These are phyloP conservation scores for Capronia epimyces DNA, from an alignment of 2,329 filamentous ascomycete species.

Conservation along the genomic window DNA sequence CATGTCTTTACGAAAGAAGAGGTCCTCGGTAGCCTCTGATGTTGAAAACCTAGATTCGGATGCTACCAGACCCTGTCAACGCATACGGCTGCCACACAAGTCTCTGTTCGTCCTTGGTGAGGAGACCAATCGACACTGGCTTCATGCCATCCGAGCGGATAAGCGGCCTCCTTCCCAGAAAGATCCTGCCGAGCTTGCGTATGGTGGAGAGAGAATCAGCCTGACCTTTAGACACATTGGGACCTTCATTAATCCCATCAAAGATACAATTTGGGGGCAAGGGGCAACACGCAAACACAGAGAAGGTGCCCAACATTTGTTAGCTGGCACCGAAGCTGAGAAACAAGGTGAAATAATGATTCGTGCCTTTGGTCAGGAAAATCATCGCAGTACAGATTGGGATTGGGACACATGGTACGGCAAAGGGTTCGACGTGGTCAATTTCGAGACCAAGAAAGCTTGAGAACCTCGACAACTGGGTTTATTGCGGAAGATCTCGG, in stretches of 20 bases:
- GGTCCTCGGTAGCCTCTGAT: constrained; percentile 39
- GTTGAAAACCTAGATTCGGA: constrained; percentile 22
- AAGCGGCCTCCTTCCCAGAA: constrained; percentile 67
- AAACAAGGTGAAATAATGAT: constrained; percentile 61
- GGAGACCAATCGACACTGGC: constrained; percentile 75
- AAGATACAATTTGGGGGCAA: constrained; percentile 78
- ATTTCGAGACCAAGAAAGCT: constrained; percentile 38
- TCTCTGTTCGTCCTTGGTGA: constrained; percentile 80
- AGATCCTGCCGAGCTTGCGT: constrained; percentile 63
- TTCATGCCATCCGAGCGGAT: constrained; percentile 87
- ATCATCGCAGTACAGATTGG: constrained; percentile 67
- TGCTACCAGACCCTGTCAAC: constrained; percentile 52
- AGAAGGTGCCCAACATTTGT: constrained; percentile 55
- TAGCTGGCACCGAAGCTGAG: constrained; percentile 64
- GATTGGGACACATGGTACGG: constrained; percentile 75
- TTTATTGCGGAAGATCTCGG: neutral
- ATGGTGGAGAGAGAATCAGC: constrained; percentile 72
- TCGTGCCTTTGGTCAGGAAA: constrained; percentile 76
- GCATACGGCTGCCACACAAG: constrained; percentile 75
- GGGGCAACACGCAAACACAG: constrained; percentile 68
- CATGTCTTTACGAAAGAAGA: constrained; percentile 85
- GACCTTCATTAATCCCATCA: constrained; percentile 68
- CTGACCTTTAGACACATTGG: constrained; percentile 86
- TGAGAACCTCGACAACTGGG: neutral
- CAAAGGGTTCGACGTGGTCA: constrained; percentile 69